Conservation (phyloP, 2,329 filamentous ascomycete species). For the Akanthomyces dipterigenus region DNA sequence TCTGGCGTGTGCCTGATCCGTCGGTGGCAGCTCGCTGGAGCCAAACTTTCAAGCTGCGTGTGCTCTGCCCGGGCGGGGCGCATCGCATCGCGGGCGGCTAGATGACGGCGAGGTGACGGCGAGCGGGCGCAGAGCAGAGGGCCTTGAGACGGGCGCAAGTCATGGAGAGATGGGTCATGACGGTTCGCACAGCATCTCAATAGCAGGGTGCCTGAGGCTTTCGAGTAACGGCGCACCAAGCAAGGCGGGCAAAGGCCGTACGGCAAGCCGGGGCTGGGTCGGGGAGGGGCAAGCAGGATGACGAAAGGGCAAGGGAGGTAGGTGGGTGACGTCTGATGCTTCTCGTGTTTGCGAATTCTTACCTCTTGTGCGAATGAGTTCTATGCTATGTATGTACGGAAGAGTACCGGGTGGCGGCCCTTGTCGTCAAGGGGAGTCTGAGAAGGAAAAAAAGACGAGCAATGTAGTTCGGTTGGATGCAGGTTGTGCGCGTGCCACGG, state of each 20-base stretch:
- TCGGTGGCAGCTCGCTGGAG: background rate
- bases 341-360: background rate
- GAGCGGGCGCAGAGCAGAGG: background rate
- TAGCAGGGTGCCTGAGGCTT: background rate
- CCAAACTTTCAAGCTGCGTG: background rate
- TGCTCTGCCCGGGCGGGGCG: background rate
- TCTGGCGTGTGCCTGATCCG: background rate
- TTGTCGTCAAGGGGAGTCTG: background rate
- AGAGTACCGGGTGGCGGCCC: background rate
- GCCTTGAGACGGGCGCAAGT: background rate
- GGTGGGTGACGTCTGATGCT: background rate
- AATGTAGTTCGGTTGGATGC: background rate
- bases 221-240: background rate
- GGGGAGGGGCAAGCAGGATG: background rate
- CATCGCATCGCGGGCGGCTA: background rate
- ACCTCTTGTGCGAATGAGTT: background rate
- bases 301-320: background rate
- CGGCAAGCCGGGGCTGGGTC: background rate
- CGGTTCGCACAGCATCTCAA: background rate
- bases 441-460: background rate
- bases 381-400: conserved; percentile 1
- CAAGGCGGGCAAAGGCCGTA: background rate
- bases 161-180: background rate
- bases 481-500: no score
- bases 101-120: background rate